These are phyloP conservation scores for Wickerhamiella kazuoi DNA, from an alignment of 805 yeast genomes.

Conservation along the genomic window DNA sequence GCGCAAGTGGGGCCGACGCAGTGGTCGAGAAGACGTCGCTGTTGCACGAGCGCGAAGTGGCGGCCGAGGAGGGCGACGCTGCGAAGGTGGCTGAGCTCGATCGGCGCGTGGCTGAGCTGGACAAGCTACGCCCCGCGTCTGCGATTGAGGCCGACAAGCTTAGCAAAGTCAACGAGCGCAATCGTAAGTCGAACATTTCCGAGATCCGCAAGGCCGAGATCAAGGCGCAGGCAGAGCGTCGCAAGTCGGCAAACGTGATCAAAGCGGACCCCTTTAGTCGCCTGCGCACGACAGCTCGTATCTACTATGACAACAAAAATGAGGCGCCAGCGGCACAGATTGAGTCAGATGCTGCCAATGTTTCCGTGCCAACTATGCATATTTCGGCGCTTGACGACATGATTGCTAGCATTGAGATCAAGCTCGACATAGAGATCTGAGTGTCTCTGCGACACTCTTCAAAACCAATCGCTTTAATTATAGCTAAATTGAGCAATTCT, in stretches of 20 bases:
- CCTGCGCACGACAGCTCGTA: conserved; percentile 69
- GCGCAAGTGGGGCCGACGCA: conserved; percentile 50
- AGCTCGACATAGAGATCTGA: conserved; percentile 21
- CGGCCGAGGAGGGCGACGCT: conserved; percentile 30
- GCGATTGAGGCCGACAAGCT: conserved; percentile 29
- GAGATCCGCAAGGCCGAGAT: conserved; percentile 67
- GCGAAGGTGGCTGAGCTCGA: conserved; percentile 21
- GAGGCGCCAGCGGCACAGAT: conserved; percentile 5
- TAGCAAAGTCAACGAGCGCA: conserved; percentile 65
- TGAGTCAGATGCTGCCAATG: conserved; percentile 2
- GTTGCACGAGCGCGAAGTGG: conserved; percentile 58
- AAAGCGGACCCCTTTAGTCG: conserved; percentile 69
- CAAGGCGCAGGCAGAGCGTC: conserved; percentile 39
- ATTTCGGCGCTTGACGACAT: conserved; percentile 21
- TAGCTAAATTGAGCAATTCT: too few relatives aligned
- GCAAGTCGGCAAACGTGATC: conserved; percentile 19
- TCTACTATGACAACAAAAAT: conserved; percentile 36
- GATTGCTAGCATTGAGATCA: conserved; percentile 23
- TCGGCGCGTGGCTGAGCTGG: conserved; percentile 18
- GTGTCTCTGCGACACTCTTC: too few relatives aligned
- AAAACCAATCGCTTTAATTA: too few relatives aligned
- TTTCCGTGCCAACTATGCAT: neutral
- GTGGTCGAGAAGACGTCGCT: conserved; percentile 58
- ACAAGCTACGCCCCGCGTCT: conserved; percentile 5
- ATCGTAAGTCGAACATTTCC: conserved; percentile 63